Conservation (phyloP, 768 basidiomycete genomes). For the Candolleomyces eurysporus region DNA sequence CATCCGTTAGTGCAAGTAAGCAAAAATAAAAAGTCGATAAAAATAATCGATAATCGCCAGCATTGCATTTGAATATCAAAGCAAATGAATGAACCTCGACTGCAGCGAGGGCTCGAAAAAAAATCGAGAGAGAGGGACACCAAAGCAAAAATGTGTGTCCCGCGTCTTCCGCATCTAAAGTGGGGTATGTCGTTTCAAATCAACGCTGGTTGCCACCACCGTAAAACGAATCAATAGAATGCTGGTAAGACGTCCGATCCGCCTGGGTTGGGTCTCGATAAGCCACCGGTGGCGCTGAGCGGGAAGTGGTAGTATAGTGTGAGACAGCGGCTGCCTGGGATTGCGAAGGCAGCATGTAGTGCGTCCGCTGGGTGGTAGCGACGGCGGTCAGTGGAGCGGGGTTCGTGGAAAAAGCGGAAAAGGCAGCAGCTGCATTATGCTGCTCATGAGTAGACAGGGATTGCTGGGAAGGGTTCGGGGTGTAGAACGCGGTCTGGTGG, state of each 20-base stretch:
- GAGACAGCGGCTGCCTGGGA: conserved; percentile 5
- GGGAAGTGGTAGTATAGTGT: not conserved
- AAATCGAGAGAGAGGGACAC: no score
- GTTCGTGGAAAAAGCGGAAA: not conserved
- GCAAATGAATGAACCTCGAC: no score
- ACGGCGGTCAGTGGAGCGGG: conserved; percentile 17
- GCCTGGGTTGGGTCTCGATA: conserved; percentile 17
- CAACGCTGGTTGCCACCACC: conserved; percentile 24
- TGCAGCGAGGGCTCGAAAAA: no score
- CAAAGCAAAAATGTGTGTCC: no score
- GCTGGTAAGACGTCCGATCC: conserved; percentile 26
- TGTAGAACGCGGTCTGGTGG: conserved; percentile 3
- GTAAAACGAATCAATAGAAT: conserved; percentile 42
- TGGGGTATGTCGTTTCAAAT: no score
- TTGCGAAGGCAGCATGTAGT: conserved; percentile 19
- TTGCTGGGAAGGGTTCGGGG: conserved; percentile 6
- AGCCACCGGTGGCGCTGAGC: conserved; percentile 13
- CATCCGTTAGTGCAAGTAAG: no score
- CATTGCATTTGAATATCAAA: no score
- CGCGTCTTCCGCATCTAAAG: no score
- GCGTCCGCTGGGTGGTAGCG: conserved; percentile 11
- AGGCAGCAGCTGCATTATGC: conserved; percentile 1
- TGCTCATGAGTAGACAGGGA: conserved; percentile 7
- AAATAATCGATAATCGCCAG: no score
- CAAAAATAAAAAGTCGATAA: no score